Evolutionary conservation across 2,329 filamentous ascomycete genomes (phyloP).

Genomic region (Aspergillus sp.): DNA sequence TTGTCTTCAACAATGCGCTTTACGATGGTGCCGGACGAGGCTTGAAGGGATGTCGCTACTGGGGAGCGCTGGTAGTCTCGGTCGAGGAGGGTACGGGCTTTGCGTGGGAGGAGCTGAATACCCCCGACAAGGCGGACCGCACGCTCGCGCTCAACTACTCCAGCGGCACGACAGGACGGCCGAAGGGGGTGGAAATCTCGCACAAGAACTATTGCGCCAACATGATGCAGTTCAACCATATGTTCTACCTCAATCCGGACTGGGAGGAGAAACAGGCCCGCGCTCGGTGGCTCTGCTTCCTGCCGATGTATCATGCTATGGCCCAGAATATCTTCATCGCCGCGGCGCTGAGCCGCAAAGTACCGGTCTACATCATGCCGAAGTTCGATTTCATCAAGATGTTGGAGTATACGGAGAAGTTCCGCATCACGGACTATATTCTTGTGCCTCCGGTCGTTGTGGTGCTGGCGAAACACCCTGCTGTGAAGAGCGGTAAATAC

Average conservation of each 20-base stretch:
- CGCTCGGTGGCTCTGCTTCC: constrained; percentile 59
- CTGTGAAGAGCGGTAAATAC: constrained; percentile 53
- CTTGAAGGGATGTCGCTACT: constrained; percentile 53
- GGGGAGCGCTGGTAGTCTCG: constrained; percentile 60
- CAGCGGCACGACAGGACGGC: constrained; percentile 70
- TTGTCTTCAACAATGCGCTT: constrained; percentile 61
- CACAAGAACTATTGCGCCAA: constrained; percentile 76
- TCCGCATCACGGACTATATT: constrained; percentile 63
- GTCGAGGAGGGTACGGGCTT: constrained; percentile 55
- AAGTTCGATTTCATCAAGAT: constrained; percentile 73
- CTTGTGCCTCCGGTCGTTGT: constrained; percentile 75
- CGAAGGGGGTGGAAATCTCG: constrained; percentile 81
- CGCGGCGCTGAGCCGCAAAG: constrained; percentile 47
- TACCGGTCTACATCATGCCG: constrained; percentile 74
- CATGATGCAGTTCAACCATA: constrained; percentile 56
- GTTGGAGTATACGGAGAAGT: constrained; percentile 65
- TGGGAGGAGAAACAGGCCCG: constrained; percentile 44
- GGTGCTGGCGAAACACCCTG: constrained; percentile 68
- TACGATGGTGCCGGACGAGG: constrained; percentile 43
- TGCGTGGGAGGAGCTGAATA: constrained; percentile 53
- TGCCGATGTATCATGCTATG: constrained; percentile 75
- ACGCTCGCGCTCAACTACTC: constrained; percentile 72
- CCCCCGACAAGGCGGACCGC: constrained; percentile 40
- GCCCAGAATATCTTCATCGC: constrained; percentile 70
- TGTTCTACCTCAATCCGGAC: constrained; percentile 47